Percentiles rank a stretch among this genome's conserved stretches.
Conservation (phyloP, 129 eudicot species). For the Solidago caesia region DNA sequence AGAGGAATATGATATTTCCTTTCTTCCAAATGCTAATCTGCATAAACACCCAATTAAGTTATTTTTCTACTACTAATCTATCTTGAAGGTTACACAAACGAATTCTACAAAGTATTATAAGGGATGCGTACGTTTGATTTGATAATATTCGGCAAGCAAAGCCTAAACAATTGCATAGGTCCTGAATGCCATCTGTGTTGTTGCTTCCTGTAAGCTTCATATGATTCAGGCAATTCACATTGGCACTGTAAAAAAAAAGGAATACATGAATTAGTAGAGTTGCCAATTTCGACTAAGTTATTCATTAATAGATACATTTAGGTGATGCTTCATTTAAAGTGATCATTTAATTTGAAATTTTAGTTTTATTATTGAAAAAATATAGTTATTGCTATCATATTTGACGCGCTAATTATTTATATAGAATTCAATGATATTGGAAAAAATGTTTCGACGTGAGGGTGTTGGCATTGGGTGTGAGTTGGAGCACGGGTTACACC, state of each 20-base stretch:
- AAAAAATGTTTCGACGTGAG: too few relatives aligned
- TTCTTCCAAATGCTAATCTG: constrained; percentile 92
- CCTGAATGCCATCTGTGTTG: constrained; percentile 98
- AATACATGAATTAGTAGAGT: too few relatives aligned
- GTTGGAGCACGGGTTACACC: too few relatives aligned
- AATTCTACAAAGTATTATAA: background rate
- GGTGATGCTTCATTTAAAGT: too few relatives aligned
- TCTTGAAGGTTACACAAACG: background rate
- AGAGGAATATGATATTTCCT: constrained; percentile 66
- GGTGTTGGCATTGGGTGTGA: too few relatives aligned
- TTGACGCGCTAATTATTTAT: too few relatives aligned
- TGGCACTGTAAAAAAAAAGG: constrained; percentile 46
- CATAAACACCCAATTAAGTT: constrained; percentile 10
- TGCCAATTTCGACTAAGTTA: too few relatives aligned
- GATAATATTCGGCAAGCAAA: constrained; percentile 68
- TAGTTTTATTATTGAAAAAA: too few relatives aligned
- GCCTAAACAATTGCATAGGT: constrained; percentile 91
- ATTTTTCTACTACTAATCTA: background rate
- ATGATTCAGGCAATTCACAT: constrained; percentile 89
- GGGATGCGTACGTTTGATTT: constrained; percentile 53
- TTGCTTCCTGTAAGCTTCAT: constrained; percentile 86
- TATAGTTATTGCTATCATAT: too few relatives aligned
- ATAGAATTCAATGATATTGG: too few relatives aligned
- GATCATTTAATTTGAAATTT: too few relatives aligned
- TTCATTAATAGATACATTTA: too few relatives aligned